Evolutionary conservation across 345 rosid species (phyloP).

Genomic region (Euphorbia pulcherrima): DNA sequence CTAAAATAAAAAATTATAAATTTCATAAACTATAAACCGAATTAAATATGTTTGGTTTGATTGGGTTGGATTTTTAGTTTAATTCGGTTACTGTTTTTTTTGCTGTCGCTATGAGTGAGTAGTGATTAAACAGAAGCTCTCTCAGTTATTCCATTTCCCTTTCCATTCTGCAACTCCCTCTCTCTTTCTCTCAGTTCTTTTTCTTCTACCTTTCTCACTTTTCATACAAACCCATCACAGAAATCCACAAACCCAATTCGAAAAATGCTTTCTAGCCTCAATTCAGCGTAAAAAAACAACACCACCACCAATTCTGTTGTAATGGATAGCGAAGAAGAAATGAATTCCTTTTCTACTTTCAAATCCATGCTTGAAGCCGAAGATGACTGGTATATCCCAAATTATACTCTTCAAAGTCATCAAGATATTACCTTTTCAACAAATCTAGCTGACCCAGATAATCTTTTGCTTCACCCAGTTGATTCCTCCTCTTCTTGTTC

Average conservation of each 20-base stretch:
- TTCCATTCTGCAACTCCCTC: conserved; percentile 42
- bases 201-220: conserved; percentile 15
- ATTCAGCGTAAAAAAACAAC: conserved; percentile 30
- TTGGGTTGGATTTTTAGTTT: too few species aligned
- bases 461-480: conserved; percentile 38
- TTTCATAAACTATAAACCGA: too few species aligned
- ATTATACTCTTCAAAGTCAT: conserved; percentile 32
- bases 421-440: conserved; percentile 44
- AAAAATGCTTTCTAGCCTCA: conserved; percentile 40
- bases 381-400: conserved; percentile 48
- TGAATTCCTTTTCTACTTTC: conserved; percentile 41
- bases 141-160: conserved; percentile 25
- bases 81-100: too few species aligned
- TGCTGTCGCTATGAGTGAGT: too few species aligned
- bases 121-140: conserved; percentile 27
- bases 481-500: conserved; percentile 61
- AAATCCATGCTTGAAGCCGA: conserved; percentile 54
- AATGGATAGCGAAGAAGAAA: conserved; percentile 33
- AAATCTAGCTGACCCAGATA: conserved; percentile 43
- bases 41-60: too few species aligned
- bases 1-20: too few species aligned
- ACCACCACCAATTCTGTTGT: conserved; percentile 21
- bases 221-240: conserved; percentile 12
- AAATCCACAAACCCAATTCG: not conserved
- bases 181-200: not conserved